Conservation (phyloP, 768 basidiomycete genomes). For the Krasilnikovozyma curviuscula region DNA sequence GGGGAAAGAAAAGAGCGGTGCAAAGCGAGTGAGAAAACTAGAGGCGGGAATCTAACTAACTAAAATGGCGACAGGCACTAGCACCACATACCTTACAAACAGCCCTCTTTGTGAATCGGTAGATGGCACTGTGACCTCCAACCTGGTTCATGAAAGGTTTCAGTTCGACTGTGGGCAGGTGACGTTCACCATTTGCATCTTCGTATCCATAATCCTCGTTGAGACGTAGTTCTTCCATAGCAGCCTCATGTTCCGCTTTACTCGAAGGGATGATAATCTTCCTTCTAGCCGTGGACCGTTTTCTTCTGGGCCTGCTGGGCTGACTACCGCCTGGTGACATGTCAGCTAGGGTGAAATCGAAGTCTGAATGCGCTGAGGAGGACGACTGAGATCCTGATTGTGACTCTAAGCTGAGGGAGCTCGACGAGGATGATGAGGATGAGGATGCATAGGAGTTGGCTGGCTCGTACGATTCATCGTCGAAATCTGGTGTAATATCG, state of each 20-base stretch:
- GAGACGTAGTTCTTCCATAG: too few relatives aligned
- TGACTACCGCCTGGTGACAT: neutral
- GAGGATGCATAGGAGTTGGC: too few relatives aligned
- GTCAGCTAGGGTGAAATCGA: too few relatives aligned
- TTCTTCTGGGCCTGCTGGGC: neutral
- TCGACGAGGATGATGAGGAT: too few relatives aligned
- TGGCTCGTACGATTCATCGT: too few relatives aligned
- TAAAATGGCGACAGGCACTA: too few relatives aligned
- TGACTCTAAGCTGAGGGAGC: too few relatives aligned
- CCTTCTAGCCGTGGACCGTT: neutral
- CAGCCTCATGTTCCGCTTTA: slow-evolving; percentile 7
- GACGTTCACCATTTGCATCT: slow-evolving; percentile 10
- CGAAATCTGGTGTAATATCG: too few relatives aligned
- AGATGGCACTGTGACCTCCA: slow-evolving; percentile 90
- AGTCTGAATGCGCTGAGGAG: too few relatives aligned
- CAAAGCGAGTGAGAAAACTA: slow-evolving; percentile 12
- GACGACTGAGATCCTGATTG: too few relatives aligned
- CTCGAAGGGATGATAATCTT: neutral
- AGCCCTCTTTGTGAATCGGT: slow-evolving; percentile 90
- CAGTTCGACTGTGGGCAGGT: slow-evolving; percentile 50
- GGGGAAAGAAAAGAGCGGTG: slow-evolving; percentile 12
- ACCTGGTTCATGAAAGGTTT: slow-evolving; percentile 95
- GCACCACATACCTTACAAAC: slow-evolving; percentile 91
- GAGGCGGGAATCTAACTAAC: neutral
- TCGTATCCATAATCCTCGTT: slow-evolving; percentile 11